These are phyloP conservation scores for Xylaria flabelliformis DNA, from an alignment of 495 filamentous ascomycete species.

Conservation along the genomic window DNA sequence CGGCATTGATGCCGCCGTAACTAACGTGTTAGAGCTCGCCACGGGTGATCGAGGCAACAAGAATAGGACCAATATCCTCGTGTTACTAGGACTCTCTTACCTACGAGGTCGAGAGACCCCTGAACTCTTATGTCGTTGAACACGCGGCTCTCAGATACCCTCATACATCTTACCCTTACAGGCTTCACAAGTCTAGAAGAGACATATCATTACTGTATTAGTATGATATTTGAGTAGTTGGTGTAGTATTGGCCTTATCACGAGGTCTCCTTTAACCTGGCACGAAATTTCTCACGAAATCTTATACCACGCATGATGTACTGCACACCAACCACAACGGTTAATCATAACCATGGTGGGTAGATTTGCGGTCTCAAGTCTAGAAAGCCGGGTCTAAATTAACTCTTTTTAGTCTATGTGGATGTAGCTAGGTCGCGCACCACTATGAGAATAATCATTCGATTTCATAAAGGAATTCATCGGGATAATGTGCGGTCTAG, in stretches of 20 bases:
- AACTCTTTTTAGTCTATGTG: background rate
- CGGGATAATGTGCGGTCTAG: background rate
- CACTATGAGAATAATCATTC: background rate
- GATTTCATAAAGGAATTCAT: background rate
- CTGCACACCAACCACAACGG: background rate
- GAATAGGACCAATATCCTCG: background rate
- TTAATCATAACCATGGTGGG: background rate
- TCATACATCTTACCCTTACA: slow-evolving; percentile 3
- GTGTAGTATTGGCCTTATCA: slow-evolving; percentile 5
- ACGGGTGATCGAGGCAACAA: slow-evolving; percentile 3
- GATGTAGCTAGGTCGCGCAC: background rate
- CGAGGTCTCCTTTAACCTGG: background rate
- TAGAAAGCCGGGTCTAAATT: background rate
- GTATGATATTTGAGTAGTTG: slow-evolving; percentile 3
- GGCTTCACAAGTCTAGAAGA: background rate
- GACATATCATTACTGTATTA: background rate
- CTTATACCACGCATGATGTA: background rate
- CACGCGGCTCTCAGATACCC: background rate
- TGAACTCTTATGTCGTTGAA: background rate
- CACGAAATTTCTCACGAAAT: background rate
- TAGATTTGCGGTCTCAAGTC: background rate
- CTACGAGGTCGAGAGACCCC: background rate
- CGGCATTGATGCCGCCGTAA: slow-evolving; percentile 13
- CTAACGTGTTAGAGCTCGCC: background rate
- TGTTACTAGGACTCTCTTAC: slow-evolving; percentile 5